Percentiles rank a stretch among this genome's conserved stretches.
Conservation (phyloP, 140 eudicot species). For the Anethum foeniculum region DNA sequence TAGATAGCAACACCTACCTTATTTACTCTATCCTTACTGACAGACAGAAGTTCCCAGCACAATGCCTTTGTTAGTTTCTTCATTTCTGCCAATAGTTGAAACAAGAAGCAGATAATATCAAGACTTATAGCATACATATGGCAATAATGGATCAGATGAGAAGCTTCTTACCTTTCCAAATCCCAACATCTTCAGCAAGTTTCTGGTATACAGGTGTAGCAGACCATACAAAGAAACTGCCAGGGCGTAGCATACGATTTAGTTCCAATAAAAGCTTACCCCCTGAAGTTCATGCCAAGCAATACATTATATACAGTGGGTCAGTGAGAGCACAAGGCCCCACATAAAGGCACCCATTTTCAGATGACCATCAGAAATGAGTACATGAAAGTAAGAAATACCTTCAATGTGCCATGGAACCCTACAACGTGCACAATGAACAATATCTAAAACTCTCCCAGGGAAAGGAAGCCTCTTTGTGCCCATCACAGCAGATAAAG, state of each 20-base stretch:
- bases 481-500: conserved; percentile 97
- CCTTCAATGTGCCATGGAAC: conserved; percentile 99
- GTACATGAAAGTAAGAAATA: conserved; percentile 13
- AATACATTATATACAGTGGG: background rate
- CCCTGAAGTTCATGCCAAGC: conserved; percentile 36
- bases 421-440: conserved; percentile 97
- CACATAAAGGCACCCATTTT: background rate
- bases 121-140: conserved; percentile 1
- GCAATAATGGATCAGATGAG: background rate
- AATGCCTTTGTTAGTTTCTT: conserved; percentile 63
- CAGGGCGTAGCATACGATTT: conserved; percentile 89
- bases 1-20: conserved; percentile 77
- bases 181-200: conserved; percentile 73
- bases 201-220: conserved; percentile 95
- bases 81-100: conserved; percentile 57
- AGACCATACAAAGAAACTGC: conserved; percentile 98
- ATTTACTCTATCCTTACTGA: conserved; percentile 67
- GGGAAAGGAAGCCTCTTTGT: conserved; percentile 92
- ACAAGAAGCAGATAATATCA: conserved; percentile 1
- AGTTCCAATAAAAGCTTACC: conserved; percentile 96
- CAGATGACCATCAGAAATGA: background rate
- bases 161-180: conserved; percentile 65
- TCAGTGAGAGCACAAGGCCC: background rate
- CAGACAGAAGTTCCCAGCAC: conserved; percentile 81
- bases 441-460: conserved; percentile 79